Percentiles rank a stretch among this genome's conserved stretches.
These are phyloP conservation scores for Xylariaceae sp. DNA, from an alignment of 2,329 filamentous ascomycete species.

Conservation along the genomic window DNA sequence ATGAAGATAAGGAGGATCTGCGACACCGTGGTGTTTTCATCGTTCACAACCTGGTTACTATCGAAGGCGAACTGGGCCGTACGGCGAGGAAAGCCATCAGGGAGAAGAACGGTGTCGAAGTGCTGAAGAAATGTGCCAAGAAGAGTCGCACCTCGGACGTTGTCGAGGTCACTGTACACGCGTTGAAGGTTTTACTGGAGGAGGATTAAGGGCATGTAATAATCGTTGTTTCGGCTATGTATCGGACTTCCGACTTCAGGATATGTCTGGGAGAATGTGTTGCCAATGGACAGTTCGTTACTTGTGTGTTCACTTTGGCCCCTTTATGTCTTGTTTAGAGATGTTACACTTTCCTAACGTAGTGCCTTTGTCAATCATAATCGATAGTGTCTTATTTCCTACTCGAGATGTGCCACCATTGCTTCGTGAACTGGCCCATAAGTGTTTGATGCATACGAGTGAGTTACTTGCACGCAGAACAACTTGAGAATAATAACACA, in stretches of 20 bases:
- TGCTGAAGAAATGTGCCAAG: slow-evolving; percentile 64
- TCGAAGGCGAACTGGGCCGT: slow-evolving; percentile 60
- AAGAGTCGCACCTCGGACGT: slow-evolving; percentile 65
- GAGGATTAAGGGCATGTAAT: slow-evolving; percentile 20
- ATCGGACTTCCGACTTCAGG: no score
- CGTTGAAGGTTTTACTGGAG: slow-evolving; percentile 62
- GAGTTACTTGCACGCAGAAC: no score
- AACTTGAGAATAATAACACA: no score
- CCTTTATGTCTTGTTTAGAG: no score
- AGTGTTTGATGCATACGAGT: no score
- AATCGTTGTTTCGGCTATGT: background rate
- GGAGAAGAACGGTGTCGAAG: slow-evolving; percentile 58
- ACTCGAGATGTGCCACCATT: no score
- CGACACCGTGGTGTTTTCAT: slow-evolving; percentile 70
- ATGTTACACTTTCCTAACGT: background rate
- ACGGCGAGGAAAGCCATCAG: slow-evolving; percentile 56
- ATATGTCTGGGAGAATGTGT: background rate
- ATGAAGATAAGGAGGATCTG: slow-evolving; percentile 64
- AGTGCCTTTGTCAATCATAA: background rate
- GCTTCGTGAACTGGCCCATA: no score
- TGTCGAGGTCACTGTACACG: slow-evolving; percentile 64
- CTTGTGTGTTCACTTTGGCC: no score
- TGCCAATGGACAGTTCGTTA: background rate
- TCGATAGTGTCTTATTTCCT: background rate
- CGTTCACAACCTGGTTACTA: slow-evolving; percentile 65